A percentile compares a stretch with the other conserved stretches of the same genome.
phyloP scores from a whole-genome alignment of 768 basidiomycete genomes.

The Asterophora parasitica region DNA sequence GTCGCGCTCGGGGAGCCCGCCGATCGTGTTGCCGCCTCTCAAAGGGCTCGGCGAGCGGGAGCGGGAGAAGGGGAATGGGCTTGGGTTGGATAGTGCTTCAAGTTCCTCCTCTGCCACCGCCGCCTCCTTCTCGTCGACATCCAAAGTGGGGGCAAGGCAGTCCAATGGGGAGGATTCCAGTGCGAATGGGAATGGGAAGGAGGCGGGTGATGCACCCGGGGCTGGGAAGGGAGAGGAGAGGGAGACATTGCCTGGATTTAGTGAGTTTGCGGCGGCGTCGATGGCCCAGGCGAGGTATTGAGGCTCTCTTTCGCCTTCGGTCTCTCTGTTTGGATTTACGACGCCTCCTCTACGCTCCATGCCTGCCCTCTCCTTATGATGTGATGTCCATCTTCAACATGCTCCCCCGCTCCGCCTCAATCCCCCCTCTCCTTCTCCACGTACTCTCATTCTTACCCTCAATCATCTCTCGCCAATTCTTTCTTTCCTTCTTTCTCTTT shows the following conservation, averaged over 20 bases:
- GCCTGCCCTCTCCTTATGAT: no score
- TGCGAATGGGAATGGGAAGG: no score
- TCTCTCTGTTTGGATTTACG: no score
- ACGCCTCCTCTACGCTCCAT: no score
- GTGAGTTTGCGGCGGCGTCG: constrained; percentile 58
- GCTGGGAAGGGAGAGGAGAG: constrained; percentile 35
- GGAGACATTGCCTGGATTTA: constrained; percentile 47
- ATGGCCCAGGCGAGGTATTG: constrained; percentile 12
- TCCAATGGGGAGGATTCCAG: no score
- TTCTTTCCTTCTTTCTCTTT: no score
- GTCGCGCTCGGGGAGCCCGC: constrained; percentile 64
- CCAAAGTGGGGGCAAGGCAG: no score
- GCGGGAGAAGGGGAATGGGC: background rate
- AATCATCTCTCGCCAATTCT: background rate
- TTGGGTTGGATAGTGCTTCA: no score
- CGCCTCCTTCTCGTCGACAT: no score
- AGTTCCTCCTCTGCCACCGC: no score
- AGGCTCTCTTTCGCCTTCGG: constrained; percentile 12
- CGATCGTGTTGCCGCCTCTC: constrained; percentile 68
- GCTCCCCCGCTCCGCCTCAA: background rate
- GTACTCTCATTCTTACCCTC: background rate
- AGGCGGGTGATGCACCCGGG: background rate
- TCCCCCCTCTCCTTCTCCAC: background rate
- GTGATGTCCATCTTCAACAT: no score
- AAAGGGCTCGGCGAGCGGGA: constrained; percentile 25